Base-by-base conservation (phyloP, 495 filamentous ascomycete species). In the Neurospora sp. region DNA sequence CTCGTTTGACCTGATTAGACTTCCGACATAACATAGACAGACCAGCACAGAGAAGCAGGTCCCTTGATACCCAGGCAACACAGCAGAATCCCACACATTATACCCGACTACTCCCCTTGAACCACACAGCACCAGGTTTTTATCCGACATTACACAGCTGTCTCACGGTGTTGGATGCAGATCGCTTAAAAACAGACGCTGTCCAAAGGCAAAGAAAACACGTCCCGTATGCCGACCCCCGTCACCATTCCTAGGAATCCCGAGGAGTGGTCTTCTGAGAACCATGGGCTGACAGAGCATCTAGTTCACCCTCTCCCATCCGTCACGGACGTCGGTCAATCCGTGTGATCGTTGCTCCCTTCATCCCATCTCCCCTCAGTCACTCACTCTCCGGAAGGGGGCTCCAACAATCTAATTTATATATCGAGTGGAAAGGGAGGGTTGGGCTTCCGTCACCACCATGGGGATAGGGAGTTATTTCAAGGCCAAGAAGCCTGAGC, bases 401-500 rank as follows among this genome's bases (percentile, higher is more conserved):
- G n/a, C 44, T 20, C 23, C 44, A 20, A 0, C 44, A 42, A 48
- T 48, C 44, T 54, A 54, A 27, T 27, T 14, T 20, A 23, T 27
- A 27, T 5, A 35, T 12, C 14, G 27, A 62, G 27, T 35, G 54
- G 54, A 16, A 5, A 54, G 27, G 54, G 54, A 14, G 12, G 54
- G 27, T 62, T 35, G 54, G 27, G 27, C 23, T 62, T 16, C 39
- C 40, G 75, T 69, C 76, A 72, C 73, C 73, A 78, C 74, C 48
- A 92, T 92, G 90, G 89, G 89, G 39, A 74, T 92, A 69, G 84
- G 80, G 66, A 86, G 80, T 77, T 91, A 91, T 73, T 90, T 92
- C 85, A 89, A 86, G 80, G 82, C 85, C 11, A 81, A 85, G 66
- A 84, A 85, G 81, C 82, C 84, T 0, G 78, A 79, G 40, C 66